Base-by-base conservation (phyloP, 1,284 basidiomycete species). In the Ceratobasidium sp. region DNA sequence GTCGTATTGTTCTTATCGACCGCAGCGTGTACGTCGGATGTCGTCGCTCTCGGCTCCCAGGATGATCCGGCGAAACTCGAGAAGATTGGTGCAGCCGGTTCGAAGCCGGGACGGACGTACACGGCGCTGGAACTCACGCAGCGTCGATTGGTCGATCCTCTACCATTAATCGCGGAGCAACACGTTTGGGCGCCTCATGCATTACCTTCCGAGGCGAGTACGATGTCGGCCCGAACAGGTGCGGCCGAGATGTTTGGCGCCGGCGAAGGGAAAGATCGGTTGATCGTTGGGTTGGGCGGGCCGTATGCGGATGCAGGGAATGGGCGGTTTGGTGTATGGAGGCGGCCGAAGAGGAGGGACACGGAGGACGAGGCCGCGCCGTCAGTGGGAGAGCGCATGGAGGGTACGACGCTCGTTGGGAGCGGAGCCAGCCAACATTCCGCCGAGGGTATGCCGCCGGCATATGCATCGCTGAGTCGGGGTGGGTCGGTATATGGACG, bases 191-290 rank as follows among this genome's bases (percentile, higher is more conserved):
- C 71, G 19, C 71, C 59, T 15, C 71, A 73, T 54, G 22, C 41
- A 1, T 36, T 31, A 8, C 71, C 71, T 5, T 54, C 71, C 2
- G n/a, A 60, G 22, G 71, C 71, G 27, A 73, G 71, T 31, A 59
- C 48, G 36, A 63, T 73, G 71, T 62, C 59, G 2, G 31, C 36
- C 19, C 48, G 50, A 33, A 62, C 36, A 2, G 33, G 71, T 15
- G 63, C 71, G 33, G 59, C 59, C 29, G 71, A 73, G n/a, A 73
- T 73, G 71, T 73, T 73, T 53, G 71, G 71, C 1, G 17, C 63
- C 9, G n/a, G 19, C 53, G 44, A 71, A 17, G 59, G 59, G 17
- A 63, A 73, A 59, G 62, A 45, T 15, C 29, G 59, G 11, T 54
- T 63, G 33, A 22, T 63, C 15, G 71, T 73, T 53, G 71, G 71